phyloP scores from a whole-genome alignment of 129 eudicot genomes.

The Chrysanthemum makinoi region DNA sequence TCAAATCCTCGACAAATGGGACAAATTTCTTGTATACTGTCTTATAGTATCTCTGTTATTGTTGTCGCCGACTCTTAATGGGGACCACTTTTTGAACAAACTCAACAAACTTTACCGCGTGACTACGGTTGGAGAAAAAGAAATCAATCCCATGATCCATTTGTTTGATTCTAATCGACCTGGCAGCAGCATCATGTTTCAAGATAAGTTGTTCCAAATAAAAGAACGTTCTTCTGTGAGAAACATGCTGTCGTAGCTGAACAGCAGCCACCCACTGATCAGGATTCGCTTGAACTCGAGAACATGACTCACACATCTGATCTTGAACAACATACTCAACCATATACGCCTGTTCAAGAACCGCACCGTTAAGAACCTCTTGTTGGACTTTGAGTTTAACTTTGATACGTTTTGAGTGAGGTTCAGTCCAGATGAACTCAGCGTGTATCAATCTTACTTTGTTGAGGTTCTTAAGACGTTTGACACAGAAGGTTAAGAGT shows the following conservation, averaged over 20 bases:
- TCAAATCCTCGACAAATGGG: slow-evolving; percentile 67
- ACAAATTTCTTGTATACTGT: too few species aligned
- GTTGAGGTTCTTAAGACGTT: slow-evolving; percentile 18
- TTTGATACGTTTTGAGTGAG: slow-evolving; percentile 22
- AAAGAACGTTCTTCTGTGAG: slow-evolving; percentile 68
- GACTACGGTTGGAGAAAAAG: slow-evolving; percentile 62
- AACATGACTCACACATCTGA: slow-evolving; percentile 66
- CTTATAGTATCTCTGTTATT: too few species aligned
- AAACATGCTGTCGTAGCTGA: slow-evolving; percentile 60
- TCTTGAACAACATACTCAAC: slow-evolving; percentile 67
- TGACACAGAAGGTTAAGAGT: slow-evolving; percentile 27
- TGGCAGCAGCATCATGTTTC: slow-evolving; percentile 63
- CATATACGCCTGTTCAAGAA: slow-evolving; percentile 50
- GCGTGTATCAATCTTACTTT: slow-evolving; percentile 17
- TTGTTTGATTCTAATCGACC: slow-evolving; percentile 54
- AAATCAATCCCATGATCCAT: slow-evolving; percentile 68
- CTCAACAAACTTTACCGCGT: slow-evolving; percentile 59
- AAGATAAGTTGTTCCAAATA: slow-evolving; percentile 67
- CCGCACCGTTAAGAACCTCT: slow-evolving; percentile 59
- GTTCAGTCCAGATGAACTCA: slow-evolving; percentile 11
- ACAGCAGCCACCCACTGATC: slow-evolving; percentile 56
- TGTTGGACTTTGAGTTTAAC: slow-evolving; percentile 26
- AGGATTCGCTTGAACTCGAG: slow-evolving; percentile 61
- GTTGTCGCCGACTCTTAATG: slow-evolving; percentile 39
- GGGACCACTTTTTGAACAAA: slow-evolving; percentile 60